A percentile compares a stretch with the other conserved stretches of the same genome.
Evolutionary conservation across 257 asterid species (phyloP).

Genomic region (Solanum pinnatisectum): DNA sequence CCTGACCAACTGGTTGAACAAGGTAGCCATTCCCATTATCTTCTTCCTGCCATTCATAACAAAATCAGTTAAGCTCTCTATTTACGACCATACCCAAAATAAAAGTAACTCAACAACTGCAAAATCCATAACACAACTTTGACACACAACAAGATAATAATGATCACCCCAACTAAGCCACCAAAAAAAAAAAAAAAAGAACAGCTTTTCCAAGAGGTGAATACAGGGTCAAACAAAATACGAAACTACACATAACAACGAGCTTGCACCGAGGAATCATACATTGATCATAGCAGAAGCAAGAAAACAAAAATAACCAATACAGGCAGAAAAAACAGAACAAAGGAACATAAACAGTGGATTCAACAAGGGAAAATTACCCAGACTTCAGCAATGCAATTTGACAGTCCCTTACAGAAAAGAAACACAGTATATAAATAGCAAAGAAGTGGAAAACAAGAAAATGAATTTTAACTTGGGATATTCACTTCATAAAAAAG

Average conservation of each 20-base stretch:
- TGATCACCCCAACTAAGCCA: neutral
- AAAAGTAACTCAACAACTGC: neutral
- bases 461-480: neutral
- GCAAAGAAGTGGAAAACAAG: neutral
- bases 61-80: neutral
- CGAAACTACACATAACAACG: neutral
- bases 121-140: neutral
- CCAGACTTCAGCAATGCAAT: neutral
- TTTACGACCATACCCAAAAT: neutral
- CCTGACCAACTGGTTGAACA: slow-evolving; percentile 67
- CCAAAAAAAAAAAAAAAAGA: too few species aligned
- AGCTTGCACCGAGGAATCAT: neutral
- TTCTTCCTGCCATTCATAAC: slow-evolving; percentile 56
- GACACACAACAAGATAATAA: neutral
- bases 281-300: neutral
- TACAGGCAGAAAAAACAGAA: neutral
- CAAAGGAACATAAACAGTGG: neutral
- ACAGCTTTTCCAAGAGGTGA: neutral
- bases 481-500: neutral
- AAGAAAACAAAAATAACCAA: neutral
- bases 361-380: neutral
- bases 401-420: neutral
- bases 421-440: neutral
- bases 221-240: neutral
- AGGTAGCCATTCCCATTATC: slow-evolving; percentile 54